Conservation (phyloP, 2,329 filamentous ascomycete genomes). For the Mycosphaerella sp. region DNA sequence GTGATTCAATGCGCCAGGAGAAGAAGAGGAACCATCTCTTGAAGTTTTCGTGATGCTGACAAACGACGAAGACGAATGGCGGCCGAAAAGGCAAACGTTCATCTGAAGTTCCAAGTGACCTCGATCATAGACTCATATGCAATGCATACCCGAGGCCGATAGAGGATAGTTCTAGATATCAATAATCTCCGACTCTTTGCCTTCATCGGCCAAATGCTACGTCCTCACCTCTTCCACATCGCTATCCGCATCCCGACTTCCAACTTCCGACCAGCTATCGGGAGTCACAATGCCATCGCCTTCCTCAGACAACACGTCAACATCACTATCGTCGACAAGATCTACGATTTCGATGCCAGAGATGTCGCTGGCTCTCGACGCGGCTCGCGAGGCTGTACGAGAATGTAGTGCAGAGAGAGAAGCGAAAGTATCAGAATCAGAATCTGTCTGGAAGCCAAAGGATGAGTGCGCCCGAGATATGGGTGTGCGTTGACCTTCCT, state of each 20-base stretch:
- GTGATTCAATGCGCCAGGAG: too few relatives aligned
- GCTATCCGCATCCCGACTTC: slow-evolving; percentile 33
- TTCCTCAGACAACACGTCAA: slow-evolving; percentile 33
- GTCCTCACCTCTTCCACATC: slow-evolving; percentile 24
- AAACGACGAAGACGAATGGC: too few relatives aligned
- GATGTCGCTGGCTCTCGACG: slow-evolving; percentile 20
- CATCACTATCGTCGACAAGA: slow-evolving; percentile 32
- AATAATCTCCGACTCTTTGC: background rate
- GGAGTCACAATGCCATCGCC: slow-evolving; percentile 34
- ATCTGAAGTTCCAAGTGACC: background rate
- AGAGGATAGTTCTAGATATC: background rate
- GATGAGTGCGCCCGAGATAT: slow-evolving; percentile 23
- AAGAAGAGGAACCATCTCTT: too few relatives aligned
- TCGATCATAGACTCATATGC: background rate
- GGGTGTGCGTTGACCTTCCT: slow-evolving; percentile 22
- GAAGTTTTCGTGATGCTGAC: background rate
- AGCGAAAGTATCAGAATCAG: slow-evolving; percentile 27
- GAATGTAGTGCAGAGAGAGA: slow-evolving; percentile 21
- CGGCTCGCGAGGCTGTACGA: slow-evolving; percentile 16
- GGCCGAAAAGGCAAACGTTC: background rate
- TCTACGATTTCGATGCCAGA: slow-evolving; percentile 30
- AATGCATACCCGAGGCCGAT: background rate
- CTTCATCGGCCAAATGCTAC: background rate
- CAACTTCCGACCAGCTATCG: slow-evolving; percentile 36
- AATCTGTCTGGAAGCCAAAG: slow-evolving; percentile 27